Evolutionary conservation across 177 flowering plant species (phyloP).

Genomic region (Vitis hybrid): DNA sequence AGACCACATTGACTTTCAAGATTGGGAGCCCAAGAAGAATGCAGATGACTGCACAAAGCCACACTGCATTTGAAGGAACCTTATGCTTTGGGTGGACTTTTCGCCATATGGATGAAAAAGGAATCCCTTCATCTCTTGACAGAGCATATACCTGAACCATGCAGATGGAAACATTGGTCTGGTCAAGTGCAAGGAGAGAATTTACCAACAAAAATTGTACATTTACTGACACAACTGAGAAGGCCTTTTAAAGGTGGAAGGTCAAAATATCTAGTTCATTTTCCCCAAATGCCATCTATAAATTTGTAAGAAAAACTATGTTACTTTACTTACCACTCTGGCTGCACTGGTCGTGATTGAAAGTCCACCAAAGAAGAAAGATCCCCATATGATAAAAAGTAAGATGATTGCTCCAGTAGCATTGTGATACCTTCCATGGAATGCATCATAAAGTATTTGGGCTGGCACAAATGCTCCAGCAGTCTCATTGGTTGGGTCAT

Average conservation of each 20-base stretch:
- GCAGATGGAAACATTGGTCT: neutral
- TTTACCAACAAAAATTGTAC: neutral
- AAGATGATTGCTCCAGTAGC: conserved; percentile 58
- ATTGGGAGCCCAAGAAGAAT: conserved; percentile 72
- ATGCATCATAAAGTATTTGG: conserved; percentile 73
- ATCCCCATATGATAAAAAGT: conserved; percentile 63
- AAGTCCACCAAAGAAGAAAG: conserved; percentile 73
- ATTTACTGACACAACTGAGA: neutral
- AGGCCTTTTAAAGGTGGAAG: neutral
- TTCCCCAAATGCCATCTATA: neutral
- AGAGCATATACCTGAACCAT: conserved; percentile 61
- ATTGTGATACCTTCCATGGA: conserved; percentile 58
- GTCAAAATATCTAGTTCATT: neutral
- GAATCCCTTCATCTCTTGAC: conserved; percentile 64
- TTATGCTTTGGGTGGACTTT: conserved; percentile 63
- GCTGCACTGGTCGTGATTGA: conserved; percentile 71
- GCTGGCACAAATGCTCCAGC: conserved; percentile 68
- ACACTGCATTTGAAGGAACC: conserved; percentile 73
- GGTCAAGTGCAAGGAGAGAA: too few relatives aligned
- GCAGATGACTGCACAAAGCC: conserved; percentile 71
- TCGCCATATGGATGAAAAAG: conserved; percentile 60
- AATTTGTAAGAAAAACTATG: neutral
- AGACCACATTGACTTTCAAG: conserved; percentile 57
- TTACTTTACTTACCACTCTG: conserved; percentile 50
- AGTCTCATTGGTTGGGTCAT: conserved; percentile 60